Evolutionary conservation across 768 basidiomycete species (phyloP).

Genomic region (Russula vinacea): DNA sequence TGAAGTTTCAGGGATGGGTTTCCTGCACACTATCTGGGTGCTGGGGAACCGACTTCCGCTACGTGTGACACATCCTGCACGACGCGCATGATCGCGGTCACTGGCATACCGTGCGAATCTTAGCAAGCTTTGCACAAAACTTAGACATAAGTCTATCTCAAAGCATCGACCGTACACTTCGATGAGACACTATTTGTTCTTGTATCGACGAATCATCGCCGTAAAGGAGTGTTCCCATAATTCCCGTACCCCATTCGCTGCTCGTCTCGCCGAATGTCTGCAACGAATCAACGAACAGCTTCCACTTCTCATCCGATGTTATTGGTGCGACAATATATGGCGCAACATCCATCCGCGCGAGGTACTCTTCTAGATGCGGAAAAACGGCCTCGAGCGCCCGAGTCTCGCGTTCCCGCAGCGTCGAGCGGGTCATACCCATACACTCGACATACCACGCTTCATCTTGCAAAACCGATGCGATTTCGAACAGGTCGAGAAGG

Average conservation of each 20-base stretch:
- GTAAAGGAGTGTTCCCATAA: neutral
- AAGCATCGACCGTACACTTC: slow-evolving; percentile 19
- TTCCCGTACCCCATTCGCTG: neutral
- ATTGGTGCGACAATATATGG: slow-evolving; percentile 30
- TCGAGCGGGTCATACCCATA: slow-evolving; percentile 46
- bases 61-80: neutral
- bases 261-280: slow-evolving; percentile 1
- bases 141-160: neutral
- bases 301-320: slow-evolving; percentile 29
- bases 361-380: slow-evolving; percentile 28
- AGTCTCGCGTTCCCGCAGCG: slow-evolving; percentile 39
- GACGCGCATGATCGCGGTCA: too few species aligned
- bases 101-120: too few species aligned
- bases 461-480: slow-evolving; percentile 50
- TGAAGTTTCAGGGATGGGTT: too few species aligned
- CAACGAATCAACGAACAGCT: neutral
- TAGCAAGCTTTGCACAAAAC: too few species aligned
- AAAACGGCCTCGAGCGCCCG: slow-evolving; percentile 32
- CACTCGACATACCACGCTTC: slow-evolving; percentile 60
- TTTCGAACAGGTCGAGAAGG: slow-evolving; percentile 56
- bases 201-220: neutral
- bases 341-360: slow-evolving; percentile 22
- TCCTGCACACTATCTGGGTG: too few species aligned
- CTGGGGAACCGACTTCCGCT: neutral
- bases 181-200: neutral